These are phyloP conservation scores for Eragrostis tef DNA, from an alignment of 202 grass and related monocot species.

Conservation along the genomic window DNA sequence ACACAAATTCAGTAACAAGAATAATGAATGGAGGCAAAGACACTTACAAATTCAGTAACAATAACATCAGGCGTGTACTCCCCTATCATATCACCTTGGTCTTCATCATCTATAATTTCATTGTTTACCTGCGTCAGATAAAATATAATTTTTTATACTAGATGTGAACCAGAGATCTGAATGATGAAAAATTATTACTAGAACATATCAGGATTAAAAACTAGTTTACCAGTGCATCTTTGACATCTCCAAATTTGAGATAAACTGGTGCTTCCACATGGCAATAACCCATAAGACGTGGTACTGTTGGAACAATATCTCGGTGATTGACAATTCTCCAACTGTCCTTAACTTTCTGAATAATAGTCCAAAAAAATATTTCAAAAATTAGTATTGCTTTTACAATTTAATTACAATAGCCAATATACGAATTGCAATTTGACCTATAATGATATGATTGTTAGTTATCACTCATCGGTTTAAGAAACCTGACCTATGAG, in stretches of 20 bases:
- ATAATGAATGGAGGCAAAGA: neutral
- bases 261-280: conserved; percentile 91
- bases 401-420: conserved; percentile 7
- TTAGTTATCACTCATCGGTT: conserved; percentile 14
- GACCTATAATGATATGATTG: conserved; percentile 22
- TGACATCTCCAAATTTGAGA: conserved; percentile 73
- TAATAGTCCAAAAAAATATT: conserved; percentile 34
- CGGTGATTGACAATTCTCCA: conserved; percentile 96
- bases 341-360: conserved; percentile 94
- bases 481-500: neutral
- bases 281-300: conserved; percentile 97
- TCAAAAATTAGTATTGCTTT: conserved; percentile 21
- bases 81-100: conserved; percentile 74
- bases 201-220: neutral
- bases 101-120: conserved; percentile 61
- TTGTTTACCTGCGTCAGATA: conserved; percentile 59
- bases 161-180: conserved; percentile 8
- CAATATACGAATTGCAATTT: neutral
- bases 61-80: conserved; percentile 83
- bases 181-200: conserved; percentile 26
- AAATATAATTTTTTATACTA: conserved; percentile 21
- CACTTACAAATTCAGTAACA: conserved; percentile 92
- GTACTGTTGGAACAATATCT: conserved; percentile 96
- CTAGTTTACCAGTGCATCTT: conserved; percentile 61
- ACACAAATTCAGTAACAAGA: conserved; percentile 93